Conservation (phyloP, 176 grass and related monocot species). For the Typha latifolia region DNA sequence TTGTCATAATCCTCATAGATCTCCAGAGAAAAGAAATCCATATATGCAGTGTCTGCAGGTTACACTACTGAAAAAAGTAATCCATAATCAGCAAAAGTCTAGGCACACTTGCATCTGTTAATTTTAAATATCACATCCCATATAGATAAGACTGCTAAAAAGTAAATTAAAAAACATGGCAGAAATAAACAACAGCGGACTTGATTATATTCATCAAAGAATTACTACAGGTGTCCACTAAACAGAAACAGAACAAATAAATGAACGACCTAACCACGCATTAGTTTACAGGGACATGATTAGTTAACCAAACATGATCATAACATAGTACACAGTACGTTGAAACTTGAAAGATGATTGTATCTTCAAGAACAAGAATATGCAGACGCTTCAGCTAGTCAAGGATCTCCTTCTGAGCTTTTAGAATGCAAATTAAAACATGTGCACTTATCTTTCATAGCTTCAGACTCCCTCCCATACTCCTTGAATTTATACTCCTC, state of each 20-base stretch:
- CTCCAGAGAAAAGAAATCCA: no score
- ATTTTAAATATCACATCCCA: neutral
- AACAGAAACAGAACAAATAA: neutral
- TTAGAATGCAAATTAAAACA: slow-evolving; percentile 80
- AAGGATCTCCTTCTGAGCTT: slow-evolving; percentile 52
- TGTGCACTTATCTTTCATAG: slow-evolving; percentile 63
- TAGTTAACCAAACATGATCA: slow-evolving; percentile 40
- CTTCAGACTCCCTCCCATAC: slow-evolving; percentile 70
- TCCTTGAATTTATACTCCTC: slow-evolving; percentile 96
- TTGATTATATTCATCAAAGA: neutral
- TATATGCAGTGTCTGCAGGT: no score
- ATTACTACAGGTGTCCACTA: slow-evolving; percentile 1
- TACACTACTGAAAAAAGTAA: no score
- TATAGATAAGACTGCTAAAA: neutral
- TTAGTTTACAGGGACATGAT: slow-evolving; percentile 46
- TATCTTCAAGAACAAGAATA: slow-evolving; percentile 3
- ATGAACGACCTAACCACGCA: slow-evolving; percentile 3
- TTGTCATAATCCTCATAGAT: no score
- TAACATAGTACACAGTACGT: slow-evolving; percentile 40
- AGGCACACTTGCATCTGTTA: no score
- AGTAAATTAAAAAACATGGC: neutral
- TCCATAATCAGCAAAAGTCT: no score
- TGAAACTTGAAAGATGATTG: neutral
- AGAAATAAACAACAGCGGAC: neutral
- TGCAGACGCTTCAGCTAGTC: slow-evolving; percentile 23